Conservation (phyloP, 2,329 filamentous ascomycete genomes). For the Epichloe scottii region DNA sequence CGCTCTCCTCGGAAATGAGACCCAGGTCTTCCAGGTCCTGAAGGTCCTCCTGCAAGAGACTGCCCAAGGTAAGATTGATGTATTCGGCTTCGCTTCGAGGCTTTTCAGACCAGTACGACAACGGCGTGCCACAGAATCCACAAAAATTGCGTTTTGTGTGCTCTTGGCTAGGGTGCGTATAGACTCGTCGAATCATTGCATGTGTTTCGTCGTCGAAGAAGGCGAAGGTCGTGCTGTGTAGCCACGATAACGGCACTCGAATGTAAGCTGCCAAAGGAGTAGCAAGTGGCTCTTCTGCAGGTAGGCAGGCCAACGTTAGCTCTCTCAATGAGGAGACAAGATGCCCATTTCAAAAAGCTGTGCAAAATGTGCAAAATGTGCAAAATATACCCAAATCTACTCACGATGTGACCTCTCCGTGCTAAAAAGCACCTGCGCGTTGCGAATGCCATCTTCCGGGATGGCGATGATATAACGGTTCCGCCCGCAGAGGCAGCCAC, state of each 20-base stretch:
- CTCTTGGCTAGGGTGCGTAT: constrained; percentile 45
- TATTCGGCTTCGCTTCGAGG: constrained; percentile 60
- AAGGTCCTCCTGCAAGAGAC: constrained; percentile 58
- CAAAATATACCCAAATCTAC: constrained; percentile 28
- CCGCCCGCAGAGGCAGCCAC: constrained; percentile 74
- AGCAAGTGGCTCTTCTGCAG: constrained; percentile 50
- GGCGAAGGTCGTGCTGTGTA: constrained; percentile 61
- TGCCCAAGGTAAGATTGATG: constrained; percentile 73
- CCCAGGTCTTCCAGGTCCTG: constrained; percentile 61
- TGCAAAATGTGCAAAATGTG: not conserved
- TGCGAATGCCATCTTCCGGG: constrained; percentile 42
- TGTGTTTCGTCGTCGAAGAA: constrained; percentile 69
- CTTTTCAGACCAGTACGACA: constrained; percentile 72
- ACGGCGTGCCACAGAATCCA: constrained; percentile 78
- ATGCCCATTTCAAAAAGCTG: not conserved
- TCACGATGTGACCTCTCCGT: constrained; percentile 58
- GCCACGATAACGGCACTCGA: constrained; percentile 70
- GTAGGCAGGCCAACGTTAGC: not conserved
- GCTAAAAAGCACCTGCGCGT: constrained; percentile 64
- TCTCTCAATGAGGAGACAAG: not conserved
- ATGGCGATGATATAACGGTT: constrained; percentile 69
- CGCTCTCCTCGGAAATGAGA: constrained; percentile 43
- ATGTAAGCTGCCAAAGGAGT: constrained; percentile 70
- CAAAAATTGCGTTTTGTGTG: constrained; percentile 68
- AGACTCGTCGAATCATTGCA: constrained; percentile 51